These are phyloP conservation scores for Lineolata rhizophorae DNA, from an alignment of 495 filamentous ascomycete species.

Conservation along the genomic window DNA sequence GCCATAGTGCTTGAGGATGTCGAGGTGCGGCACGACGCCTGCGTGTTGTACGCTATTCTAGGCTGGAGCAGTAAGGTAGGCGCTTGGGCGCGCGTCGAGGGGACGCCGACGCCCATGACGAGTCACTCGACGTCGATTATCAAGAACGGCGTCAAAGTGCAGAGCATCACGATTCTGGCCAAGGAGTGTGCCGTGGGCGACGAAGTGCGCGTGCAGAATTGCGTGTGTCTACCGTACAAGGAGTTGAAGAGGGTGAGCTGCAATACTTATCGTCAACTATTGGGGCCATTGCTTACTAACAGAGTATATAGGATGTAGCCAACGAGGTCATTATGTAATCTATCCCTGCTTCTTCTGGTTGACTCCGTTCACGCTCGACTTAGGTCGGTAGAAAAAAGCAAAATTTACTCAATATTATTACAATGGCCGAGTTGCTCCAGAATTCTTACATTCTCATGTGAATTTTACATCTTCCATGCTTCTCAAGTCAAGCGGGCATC, in stretches of 20 bases:
- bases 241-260: conserved; percentile 84
- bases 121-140: conserved; percentile 88
- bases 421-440: no score
- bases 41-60: conserved; percentile 88
- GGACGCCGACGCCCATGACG: conserved; percentile 69
- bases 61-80: conserved; percentile 93
- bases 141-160: conserved; percentile 95
- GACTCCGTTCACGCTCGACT: no score
- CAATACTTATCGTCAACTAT: not conserved
- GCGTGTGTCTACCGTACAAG: conserved; percentile 94
- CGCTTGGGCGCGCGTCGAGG: conserved; percentile 94
- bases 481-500: no score
- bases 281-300: conserved; percentile 22
- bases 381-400: no score
- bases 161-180: conserved; percentile 93
- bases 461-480: no score
- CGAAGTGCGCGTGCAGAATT: conserved; percentile 95
- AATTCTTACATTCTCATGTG: no score
- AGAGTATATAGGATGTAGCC: conserved; percentile 43
- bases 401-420: no score
- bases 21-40: conserved; percentile 95
- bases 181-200: conserved; percentile 92
- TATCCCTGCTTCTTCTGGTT: no score
- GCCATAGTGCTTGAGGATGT: conserved; percentile 85
- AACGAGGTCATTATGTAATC: conserved; percentile 99